phyloP scores from a whole-genome alignment of 805 yeast species.

The Sugiyamaella chiloensis region DNA sequence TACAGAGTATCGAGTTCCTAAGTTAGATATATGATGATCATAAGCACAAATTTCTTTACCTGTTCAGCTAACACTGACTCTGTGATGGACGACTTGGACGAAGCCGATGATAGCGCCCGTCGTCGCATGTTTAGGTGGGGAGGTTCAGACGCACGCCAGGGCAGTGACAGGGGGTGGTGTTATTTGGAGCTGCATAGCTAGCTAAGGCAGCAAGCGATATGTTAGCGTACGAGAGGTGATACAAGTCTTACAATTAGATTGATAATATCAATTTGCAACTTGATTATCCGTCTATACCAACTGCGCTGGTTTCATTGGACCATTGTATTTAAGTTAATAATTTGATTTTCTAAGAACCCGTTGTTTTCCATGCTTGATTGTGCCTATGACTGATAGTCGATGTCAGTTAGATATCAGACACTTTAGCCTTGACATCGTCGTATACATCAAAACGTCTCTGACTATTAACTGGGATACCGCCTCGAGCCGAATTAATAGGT shows the following conservation, averaged over 20 bases:
- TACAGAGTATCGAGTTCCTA: conserved; percentile 28
- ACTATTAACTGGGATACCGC: conserved; percentile 61
- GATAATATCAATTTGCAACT: too few species aligned
- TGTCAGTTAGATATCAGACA: conserved; percentile 19
- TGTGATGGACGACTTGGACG: conserved; percentile 23
- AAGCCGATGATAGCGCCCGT: conserved; percentile 25
- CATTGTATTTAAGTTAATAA: too few species aligned
- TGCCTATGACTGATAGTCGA: too few species aligned
- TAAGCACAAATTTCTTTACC: conserved; percentile 14
- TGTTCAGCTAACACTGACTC: conserved; percentile 19
- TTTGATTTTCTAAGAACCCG: too few species aligned
- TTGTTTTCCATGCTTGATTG: too few species aligned
- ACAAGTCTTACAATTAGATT: too few species aligned
- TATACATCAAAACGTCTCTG: conserved; percentile 74
- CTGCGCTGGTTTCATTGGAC: too few species aligned
- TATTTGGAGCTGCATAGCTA: background rate
- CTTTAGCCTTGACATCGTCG: conserved; percentile 39
- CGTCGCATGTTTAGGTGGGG: conserved; percentile 20
- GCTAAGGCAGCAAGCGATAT: too few species aligned
- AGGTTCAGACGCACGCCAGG: background rate
- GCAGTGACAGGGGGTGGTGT: background rate
- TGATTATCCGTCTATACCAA: too few species aligned
- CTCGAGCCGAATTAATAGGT: conserved; percentile 53
- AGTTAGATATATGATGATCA: too few species aligned
- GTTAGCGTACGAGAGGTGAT: too few species aligned